Conservation (phyloP, 1,284 basidiomycete species). For the Vanrija sp. region DNA sequence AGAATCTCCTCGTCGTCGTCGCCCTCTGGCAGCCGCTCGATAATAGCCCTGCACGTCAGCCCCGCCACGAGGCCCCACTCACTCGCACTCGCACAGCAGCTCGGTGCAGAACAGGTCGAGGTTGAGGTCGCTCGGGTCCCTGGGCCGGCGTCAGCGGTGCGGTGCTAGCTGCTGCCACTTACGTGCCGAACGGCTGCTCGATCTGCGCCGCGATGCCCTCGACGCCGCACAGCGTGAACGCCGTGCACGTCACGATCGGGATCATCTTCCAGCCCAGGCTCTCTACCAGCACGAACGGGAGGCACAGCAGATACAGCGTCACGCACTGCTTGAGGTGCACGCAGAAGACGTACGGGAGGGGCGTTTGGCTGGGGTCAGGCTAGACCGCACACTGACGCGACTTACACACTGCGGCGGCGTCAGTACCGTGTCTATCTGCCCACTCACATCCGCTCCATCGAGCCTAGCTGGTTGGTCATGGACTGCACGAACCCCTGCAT, state of each 20-base stretch:
- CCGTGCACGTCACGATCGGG: slow-evolving; percentile 71
- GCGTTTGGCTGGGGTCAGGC: slow-evolving; percentile 28
- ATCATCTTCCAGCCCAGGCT: slow-evolving; percentile 65
- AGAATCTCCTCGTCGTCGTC: slow-evolving; percentile 33
- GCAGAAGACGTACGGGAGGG: slow-evolving; percentile 51
- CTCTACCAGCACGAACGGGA: slow-evolving; percentile 75
- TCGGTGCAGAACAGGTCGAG: slow-evolving; percentile 77
- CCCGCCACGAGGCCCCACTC: slow-evolving; percentile 38
- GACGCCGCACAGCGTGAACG: slow-evolving; percentile 66
- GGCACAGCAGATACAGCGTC: slow-evolving; percentile 77
- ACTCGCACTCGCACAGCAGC: slow-evolving; percentile 77
- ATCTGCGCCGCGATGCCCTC: slow-evolving; percentile 90
- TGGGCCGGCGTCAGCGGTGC: slow-evolving; percentile 55
- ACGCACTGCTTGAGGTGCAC: slow-evolving; percentile 92
- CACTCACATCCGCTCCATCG: slow-evolving; percentile 69
- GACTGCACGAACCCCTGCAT: slow-evolving; percentile 62
- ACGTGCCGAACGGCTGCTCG: slow-evolving; percentile 66
- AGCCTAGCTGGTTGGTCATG: slow-evolving; percentile 77
- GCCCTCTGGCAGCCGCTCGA: slow-evolving; percentile 72
- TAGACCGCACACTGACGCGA: neutral
- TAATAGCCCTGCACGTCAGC: slow-evolving; percentile 59
- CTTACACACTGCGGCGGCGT: slow-evolving; percentile 12
- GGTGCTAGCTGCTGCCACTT: slow-evolving; percentile 56
- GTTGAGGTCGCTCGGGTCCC: slow-evolving; percentile 40
- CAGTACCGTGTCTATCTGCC: neutral